A percentile compares a stretch with the other conserved stretches of the same genome.
phyloP scores from a whole-genome alignment of 106 monocot genomes.

The Dendrobium officinale region DNA sequence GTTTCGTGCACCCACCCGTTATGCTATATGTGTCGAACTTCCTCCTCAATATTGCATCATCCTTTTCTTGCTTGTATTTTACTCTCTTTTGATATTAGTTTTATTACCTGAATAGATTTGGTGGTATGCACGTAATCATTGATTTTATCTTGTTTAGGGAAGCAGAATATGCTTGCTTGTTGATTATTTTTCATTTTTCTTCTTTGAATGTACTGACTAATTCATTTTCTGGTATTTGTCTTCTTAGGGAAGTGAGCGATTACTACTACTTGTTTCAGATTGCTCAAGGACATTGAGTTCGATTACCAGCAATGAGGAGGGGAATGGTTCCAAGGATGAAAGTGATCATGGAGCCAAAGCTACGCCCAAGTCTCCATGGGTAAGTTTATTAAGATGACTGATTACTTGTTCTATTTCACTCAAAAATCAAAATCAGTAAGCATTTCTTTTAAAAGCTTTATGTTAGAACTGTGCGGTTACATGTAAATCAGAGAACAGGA shows the following conservation, averaged over 20 bases:
- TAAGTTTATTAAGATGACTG: constrained; percentile 1
- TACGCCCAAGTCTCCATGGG: constrained; percentile 3
- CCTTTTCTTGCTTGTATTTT: background rate
- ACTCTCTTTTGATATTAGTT: background rate
- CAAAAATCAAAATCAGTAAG: background rate
- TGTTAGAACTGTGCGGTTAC: background rate
- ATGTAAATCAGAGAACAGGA: background rate
- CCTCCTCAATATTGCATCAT: background rate
- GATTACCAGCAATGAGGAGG: background rate
- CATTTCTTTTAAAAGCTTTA: background rate
- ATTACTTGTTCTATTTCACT: background rate
- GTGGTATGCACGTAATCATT: background rate
- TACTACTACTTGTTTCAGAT: constrained; percentile 7
- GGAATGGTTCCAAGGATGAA: background rate
- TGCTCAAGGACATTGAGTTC: constrained; percentile 1
- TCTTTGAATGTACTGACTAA: background rate
- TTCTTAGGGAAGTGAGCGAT: constrained; percentile 14
- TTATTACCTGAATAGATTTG: background rate
- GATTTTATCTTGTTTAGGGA: background rate
- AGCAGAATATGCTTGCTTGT: background rate
- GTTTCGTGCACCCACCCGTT: background rate
- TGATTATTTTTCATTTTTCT: background rate
- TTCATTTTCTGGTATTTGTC: background rate
- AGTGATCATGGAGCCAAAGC: background rate
- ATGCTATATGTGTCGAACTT: background rate